phyloP scores from a whole-genome alignment of 805 yeast genomes.

The Ascoidea asiatica region DNA sequence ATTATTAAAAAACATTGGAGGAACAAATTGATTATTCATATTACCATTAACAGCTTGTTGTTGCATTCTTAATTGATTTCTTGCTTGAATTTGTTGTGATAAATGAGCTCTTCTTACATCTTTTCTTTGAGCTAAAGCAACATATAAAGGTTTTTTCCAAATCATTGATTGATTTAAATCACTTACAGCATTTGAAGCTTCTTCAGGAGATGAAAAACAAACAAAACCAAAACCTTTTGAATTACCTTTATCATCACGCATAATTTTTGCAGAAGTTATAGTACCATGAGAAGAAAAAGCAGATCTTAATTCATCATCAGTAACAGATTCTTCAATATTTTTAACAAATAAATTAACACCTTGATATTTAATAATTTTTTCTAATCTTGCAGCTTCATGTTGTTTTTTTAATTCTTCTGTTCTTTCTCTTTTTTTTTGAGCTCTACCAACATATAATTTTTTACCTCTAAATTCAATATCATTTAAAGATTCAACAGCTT shows the following conservation, averaged over 20 bases:
- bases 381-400: constrained; percentile 84
- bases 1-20: constrained; percentile 70
- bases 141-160: constrained; percentile 91
- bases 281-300: constrained; percentile 89
- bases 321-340: constrained; percentile 88
- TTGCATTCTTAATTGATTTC: constrained; percentile 97
- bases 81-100: constrained; percentile 95
- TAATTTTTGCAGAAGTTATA: constrained; percentile 91
- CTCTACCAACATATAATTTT: constrained; percentile 90
- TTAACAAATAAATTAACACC: constrained; percentile 95
- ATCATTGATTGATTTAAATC: constrained; percentile 98
- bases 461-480: constrained; percentile 78
- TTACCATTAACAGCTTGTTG: constrained; percentile 69
- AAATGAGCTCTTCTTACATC: constrained; percentile 95
- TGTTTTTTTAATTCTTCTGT: constrained; percentile 89
- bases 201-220: constrained; percentile 95
- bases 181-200: constrained; percentile 95
- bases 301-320: constrained; percentile 82
- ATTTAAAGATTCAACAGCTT: constrained; percentile 87
- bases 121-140: constrained; percentile 97
- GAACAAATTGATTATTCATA: constrained; percentile 76
- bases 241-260: constrained; percentile 89
- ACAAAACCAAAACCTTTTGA: constrained; percentile 98
- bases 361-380: constrained; percentile 86
- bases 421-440: constrained; percentile 98